Evolutionary conservation across 352 stramenopile genomes (phyloP), one percentile per base, ranked within the genome.

Genomic region (Elongisporangium anandrum): DNA sequence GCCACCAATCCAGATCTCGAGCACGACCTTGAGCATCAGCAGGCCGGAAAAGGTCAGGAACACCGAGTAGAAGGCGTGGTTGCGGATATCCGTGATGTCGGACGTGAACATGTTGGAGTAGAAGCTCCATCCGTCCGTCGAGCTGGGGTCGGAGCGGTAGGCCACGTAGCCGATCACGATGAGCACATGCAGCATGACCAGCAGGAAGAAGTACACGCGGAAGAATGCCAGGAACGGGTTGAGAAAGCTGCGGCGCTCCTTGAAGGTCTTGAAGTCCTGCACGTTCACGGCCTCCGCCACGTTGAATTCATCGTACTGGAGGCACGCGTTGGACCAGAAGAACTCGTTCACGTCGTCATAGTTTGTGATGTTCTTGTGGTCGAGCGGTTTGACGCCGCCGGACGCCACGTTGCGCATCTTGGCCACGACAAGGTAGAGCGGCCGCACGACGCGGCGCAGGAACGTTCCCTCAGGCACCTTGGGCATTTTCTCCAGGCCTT

Each of bases 331-430:
- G 53, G 69, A 77, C 87, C 87, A 96, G 65, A 96, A 96, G 60
- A 96, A 95, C 69, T 96, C 87, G 69, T 96, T 96, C 56, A 94
- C 77, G 64, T 96, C 87, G 72, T 96, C 87, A 55, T 96, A 96
- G 66, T 96, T 96, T 41, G 84, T 91, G 61, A 94, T 83, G 60
- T 94, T 87, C 66, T 90, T 89, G 73, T 95, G 85, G 64, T 96
- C 87, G 0, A 79, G 66, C 6, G 70, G 54, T 50, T 64, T 54
- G 6, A 56, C 59, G 15, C 63, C 65, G 21, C 74, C 73, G 12
- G 61, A 54, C 1, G 59, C 49, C 26, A 70, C 81, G 21, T 66
- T 55, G 19, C 66, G 65, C 85, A 93, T 94, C 60, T 90, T 86
- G 54, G 77, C 83, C 50, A 96, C 71, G 4, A 92, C 81, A 15